These are phyloP conservation scores for Apiospora aurea DNA, from an alignment of 2,329 filamentous ascomycete species.

Conservation along the genomic window DNA sequence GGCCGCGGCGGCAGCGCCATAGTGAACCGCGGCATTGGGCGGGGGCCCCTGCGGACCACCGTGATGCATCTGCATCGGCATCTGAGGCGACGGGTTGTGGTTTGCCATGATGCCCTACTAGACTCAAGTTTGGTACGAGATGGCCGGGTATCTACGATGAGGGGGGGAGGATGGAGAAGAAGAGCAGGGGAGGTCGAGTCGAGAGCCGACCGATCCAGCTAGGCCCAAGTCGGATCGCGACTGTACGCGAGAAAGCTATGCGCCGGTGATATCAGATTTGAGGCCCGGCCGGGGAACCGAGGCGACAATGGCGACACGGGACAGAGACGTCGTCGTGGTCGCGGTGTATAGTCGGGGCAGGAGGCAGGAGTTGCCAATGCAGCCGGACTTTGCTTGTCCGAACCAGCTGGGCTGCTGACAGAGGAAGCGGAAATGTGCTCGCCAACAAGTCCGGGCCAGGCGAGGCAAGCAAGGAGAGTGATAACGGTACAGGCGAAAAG, in stretches of 20 bases:
- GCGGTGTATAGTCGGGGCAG: neutral
- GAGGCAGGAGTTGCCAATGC: neutral
- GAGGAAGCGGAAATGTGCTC: neutral
- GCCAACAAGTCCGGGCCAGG: neutral
- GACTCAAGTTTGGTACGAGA: neutral
- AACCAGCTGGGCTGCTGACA: neutral
- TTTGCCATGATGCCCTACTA: conserved; percentile 55
- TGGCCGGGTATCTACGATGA: neutral
- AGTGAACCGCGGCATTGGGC: conserved; percentile 61
- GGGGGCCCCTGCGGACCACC: conserved; percentile 67
- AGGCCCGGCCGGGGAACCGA: conserved; percentile 1
- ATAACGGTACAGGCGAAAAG: neutral
- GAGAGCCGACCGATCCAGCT: conserved; percentile 2
- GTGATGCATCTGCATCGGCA: conserved; percentile 74
- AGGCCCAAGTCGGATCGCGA: conserved; percentile 11
- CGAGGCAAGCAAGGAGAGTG: neutral
- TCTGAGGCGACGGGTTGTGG: conserved; percentile 81
- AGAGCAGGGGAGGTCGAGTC: neutral
- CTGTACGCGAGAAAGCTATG: conserved; percentile 14
- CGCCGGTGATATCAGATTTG: neutral
- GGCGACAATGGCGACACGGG: conserved; percentile 15
- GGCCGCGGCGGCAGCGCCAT: conserved; percentile 60
- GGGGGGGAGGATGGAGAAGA: neutral
- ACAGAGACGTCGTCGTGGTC: neutral
- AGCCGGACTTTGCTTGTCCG: neutral